Evolutionary conservation across 129 eudicot genomes (phyloP).

Genomic region (Centaurea solstitialis): DNA sequence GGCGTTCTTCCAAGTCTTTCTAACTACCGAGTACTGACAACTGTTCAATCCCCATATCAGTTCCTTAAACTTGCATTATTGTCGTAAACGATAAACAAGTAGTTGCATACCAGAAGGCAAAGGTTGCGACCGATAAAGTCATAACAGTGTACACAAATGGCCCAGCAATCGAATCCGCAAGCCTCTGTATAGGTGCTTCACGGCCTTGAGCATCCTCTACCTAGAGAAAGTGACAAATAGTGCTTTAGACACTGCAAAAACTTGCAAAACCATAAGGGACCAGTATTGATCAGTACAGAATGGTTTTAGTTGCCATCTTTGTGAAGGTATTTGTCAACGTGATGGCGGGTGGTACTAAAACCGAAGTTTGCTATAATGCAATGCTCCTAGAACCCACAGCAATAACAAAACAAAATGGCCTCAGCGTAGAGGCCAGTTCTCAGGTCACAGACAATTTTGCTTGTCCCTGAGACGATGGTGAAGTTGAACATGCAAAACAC

Average conservation of each 20-base stretch:
- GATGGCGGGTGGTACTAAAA: neutral
- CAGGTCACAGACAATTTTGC: no score
- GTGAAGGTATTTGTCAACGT: neutral
- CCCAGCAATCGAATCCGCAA: slow-evolving; percentile 98
- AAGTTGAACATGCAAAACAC: no score
- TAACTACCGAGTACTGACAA: no score
- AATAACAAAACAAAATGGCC: no score
- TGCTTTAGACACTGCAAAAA: neutral
- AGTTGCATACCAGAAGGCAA: slow-evolving; percentile 77
- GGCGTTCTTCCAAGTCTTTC: neutral
- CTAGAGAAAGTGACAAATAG: slow-evolving; percentile 39
- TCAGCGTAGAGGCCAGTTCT: no score
- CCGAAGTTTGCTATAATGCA: no score
- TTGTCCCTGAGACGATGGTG: no score
- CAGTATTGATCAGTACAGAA: neutral
- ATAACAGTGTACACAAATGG: slow-evolving; percentile 89
- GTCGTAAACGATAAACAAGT: neutral
- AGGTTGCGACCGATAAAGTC: slow-evolving; percentile 87
- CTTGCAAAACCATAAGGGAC: neutral
- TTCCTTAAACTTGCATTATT: slow-evolving; percentile 7
- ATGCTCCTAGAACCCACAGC: no score
- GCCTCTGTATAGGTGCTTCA: slow-evolving; percentile 99
- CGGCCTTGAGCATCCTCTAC: slow-evolving; percentile 99
- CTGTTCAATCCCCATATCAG: neutral
- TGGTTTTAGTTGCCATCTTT: neutral